Evolutionary conservation across 176 grass and related monocot species (phyloP), one percentile per base, ranked within the genome.

Genomic region (Neostapfia colusana): DNA sequence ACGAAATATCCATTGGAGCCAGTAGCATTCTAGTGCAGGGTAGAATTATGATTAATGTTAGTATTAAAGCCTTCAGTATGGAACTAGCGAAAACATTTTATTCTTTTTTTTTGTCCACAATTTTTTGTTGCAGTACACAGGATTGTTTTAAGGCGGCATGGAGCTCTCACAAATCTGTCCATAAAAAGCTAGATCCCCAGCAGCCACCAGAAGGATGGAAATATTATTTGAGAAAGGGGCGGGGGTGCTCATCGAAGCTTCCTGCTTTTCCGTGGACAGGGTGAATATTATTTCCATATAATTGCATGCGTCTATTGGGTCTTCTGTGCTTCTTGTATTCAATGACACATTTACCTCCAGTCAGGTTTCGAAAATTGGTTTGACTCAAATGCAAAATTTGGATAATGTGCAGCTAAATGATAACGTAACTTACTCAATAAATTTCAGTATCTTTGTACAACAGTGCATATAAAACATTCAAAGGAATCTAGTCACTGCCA

Each of bases 261-360:
- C 95, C 95, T 54, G 55, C 78, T 92, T 95, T 88, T 84, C 78
- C 85, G 24, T 99, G 95, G 95, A 92, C 95, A 70, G 95, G 95
- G 95, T 99, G 84, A 86, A 74, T 72, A 42, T 20, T 51, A 15
- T 51, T 74, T 11, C 69, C 26, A 45, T 67, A 43, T 63, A 77
- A 76, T 69, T 65, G 28, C 14, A 77, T 73, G 43, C 40, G 2
- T 16, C 9, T 56, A 80, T 26, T 56, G 7, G 11, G 53, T 63
- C 6, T 56, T 25, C 56, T 55, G 42, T 84, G 38, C 63, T 85
- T 77, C 45, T 70, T 35, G 67, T 77, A 72, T 36, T 20, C 20
- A 71, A 80, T 58, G 49, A 18, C 3, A 0, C 61, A 51, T 77
- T 65, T 77, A 49, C 14, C 31, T 39, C 11, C n/a, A 41, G 24